Base-by-base conservation (phyloP, 352 stramenopile genomes). In the Globisporangium lucens region DNA sequence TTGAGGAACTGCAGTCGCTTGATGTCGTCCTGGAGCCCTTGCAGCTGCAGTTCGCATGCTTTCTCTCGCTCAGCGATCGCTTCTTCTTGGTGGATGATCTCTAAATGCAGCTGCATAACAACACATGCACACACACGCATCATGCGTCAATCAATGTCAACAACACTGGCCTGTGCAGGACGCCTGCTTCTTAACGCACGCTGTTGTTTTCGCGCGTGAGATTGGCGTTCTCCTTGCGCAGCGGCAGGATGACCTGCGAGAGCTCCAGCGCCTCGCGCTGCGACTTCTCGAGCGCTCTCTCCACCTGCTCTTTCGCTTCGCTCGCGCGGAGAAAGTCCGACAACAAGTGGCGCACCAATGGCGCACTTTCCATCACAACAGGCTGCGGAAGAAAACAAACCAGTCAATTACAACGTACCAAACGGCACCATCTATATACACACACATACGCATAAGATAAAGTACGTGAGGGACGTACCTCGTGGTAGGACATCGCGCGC, bases 31-130 rank as follows among this genome's bases (percentile, higher is more conserved):
- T 77, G 74, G 13, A 91, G 77, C n/a, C 75, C 73, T 63, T 93
- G 77, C 20, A 91, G 67, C 71, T 91, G 70, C 38, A 90, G 68
- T 43, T 90, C 77, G 55, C 83, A 91, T 4, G 71, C 61, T 33
- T 85, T 82, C 63, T 93, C 85, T 33, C 82, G 74, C 72, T 91
- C 82, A 5, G 73, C 78, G 38, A 91, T 79, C 22, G 78, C 76
- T 58, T 93, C 85, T 78, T 93, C 83, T 55, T 93, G 83, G 70
- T 93, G 85, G 61, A 93, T 93, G 57, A 91, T 82, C 69, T 93
- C 83, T 52, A 91, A 56, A 66, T 91, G 83, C 7, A 93, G 76
- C 85, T 93, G 57, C 20, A 24, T 8, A 56, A 22, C 2, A 6
- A 8, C 38, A 55, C 15, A 15, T 29, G 41, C 10, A 30, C 33